A percentile compares a stretch with the other conserved stretches of the same genome.
phyloP scores from a whole-genome alignment of 2,329 filamentous ascomycete species.

The Talaromyces amestolkiae region DNA sequence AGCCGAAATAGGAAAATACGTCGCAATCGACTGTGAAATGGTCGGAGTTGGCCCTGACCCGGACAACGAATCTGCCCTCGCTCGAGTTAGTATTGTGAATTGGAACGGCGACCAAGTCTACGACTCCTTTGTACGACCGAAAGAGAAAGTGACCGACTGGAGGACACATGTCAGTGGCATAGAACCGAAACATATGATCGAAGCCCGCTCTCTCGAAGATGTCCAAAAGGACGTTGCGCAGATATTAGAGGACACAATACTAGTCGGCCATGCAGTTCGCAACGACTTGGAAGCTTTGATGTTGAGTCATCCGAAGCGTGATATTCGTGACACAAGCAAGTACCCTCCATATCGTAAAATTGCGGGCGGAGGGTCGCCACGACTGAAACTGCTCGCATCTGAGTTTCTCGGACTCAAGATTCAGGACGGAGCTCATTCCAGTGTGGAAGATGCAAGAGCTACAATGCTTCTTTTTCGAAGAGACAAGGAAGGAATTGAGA shows the following conservation, averaged over 20 bases:
- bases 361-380: slow-evolving; percentile 50
- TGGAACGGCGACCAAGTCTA: slow-evolving; percentile 91
- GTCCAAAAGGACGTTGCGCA: slow-evolving; percentile 71
- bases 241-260: slow-evolving; percentile 67
- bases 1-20: slow-evolving; percentile 78
- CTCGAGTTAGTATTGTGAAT: slow-evolving; percentile 85
- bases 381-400: slow-evolving; percentile 55
- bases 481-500: slow-evolving; percentile 81
- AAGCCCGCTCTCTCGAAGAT: slow-evolving; percentile 68
- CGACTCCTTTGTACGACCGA: slow-evolving; percentile 83
- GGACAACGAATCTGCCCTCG: slow-evolving; percentile 70
- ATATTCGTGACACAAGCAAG: slow-evolving; percentile 81
- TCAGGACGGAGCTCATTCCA: slow-evolving; percentile 60
- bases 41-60: slow-evolving; percentile 70
- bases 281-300: slow-evolving; percentile 74
- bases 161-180: slow-evolving; percentile 84
- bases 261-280: slow-evolving; percentile 80
- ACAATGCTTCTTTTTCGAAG: slow-evolving; percentile 85
- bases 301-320: slow-evolving; percentile 72
- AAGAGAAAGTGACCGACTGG: slow-evolving; percentile 82
- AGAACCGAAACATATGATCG: slow-evolving; percentile 66
- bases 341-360: slow-evolving; percentile 70
- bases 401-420: slow-evolving; percentile 59
- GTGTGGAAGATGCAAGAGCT: slow-evolving; percentile 75
- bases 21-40: slow-evolving; percentile 97